Evolutionary conservation across 2,329 filamentous ascomycete genomes (phyloP).

Genomic region (Alternaria sp.): DNA sequence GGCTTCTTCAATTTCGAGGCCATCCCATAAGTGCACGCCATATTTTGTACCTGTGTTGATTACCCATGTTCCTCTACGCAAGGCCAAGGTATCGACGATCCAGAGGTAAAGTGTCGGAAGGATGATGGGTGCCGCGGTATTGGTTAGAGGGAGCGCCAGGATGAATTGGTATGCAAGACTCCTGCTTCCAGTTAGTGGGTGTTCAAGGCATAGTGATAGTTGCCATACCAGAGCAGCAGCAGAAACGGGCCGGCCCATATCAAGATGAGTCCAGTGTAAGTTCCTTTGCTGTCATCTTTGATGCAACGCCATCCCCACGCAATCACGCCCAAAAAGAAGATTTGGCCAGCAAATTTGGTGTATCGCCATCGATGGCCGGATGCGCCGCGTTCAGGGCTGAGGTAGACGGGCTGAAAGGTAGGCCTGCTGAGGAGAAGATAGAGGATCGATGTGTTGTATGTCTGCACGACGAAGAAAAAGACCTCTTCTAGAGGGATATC

Average conservation of each 20-base stretch:
- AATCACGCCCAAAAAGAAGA: constrained; percentile 57
- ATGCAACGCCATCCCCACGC: constrained; percentile 58
- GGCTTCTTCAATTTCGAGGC: constrained; percentile 77
- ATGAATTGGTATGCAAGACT: constrained; percentile 71
- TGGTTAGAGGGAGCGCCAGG: constrained; percentile 65
- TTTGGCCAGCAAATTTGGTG: constrained; percentile 59
- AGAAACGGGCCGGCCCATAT: constrained; percentile 74
- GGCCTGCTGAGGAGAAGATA: constrained; percentile 74
- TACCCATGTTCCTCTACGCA: constrained; percentile 75
- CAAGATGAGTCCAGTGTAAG: constrained; percentile 75
- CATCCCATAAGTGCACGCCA: constrained; percentile 68
- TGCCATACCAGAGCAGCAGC: constrained; percentile 66
- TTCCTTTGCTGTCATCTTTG: constrained; percentile 60
- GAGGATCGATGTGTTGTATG: constrained; percentile 74
- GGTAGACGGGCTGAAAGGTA: constrained; percentile 64
- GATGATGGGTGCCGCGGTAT: constrained; percentile 67
- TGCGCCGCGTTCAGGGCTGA: constrained; percentile 54
- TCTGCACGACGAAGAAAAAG: constrained; percentile 82
- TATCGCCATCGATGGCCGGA: constrained; percentile 48
- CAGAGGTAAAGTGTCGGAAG: constrained; percentile 75
- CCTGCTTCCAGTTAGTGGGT: constrained; percentile 46
- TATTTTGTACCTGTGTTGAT: constrained; percentile 75
- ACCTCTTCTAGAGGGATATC: constrained; percentile 76
- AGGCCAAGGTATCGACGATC: constrained; percentile 74
- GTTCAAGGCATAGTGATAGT: background rate